phyloP scores from a whole-genome alignment of 2,329 filamentous ascomycete species.

The Arthrobotrys pseudoclavata region DNA sequence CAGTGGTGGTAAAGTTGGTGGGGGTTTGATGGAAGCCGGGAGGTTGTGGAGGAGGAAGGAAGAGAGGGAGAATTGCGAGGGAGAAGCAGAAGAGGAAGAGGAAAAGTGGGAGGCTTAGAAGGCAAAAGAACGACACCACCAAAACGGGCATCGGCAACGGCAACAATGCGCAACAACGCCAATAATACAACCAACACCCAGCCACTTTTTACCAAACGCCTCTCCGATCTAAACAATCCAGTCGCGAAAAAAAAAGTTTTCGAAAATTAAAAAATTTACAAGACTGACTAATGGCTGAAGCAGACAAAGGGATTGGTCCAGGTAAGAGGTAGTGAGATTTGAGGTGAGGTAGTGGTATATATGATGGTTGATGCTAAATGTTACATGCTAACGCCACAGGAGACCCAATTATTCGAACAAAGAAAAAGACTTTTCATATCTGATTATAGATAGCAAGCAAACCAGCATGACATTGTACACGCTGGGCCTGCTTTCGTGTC shows the following conservation, averaged over 20 bases:
- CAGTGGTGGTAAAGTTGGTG: slow-evolving; percentile 27
- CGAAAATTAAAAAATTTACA: too few species aligned
- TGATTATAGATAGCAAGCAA: background rate
- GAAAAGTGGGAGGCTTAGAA: slow-evolving; percentile 52
- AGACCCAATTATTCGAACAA: background rate
- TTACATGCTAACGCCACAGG: background rate
- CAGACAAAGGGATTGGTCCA: too few species aligned
- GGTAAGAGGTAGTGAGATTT: too few species aligned
- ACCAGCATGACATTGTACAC: background rate
- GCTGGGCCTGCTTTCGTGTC: too few species aligned
- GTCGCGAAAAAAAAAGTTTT: too few species aligned
- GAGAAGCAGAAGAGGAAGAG: slow-evolving; percentile 41
- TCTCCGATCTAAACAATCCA: background rate
- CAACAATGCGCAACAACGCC: slow-evolving; percentile 56
- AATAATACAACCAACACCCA: slow-evolving; percentile 18
- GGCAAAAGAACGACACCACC: slow-evolving; percentile 39
- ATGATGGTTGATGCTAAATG: too few species aligned
- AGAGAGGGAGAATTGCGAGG: slow-evolving; percentile 24
- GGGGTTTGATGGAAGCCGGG: slow-evolving; percentile 21
- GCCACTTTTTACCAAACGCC: background rate
- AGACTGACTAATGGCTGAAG: background rate
- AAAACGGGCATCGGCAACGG: slow-evolving; percentile 52
- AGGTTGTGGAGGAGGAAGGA: slow-evolving; percentile 44
- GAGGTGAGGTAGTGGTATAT: too few species aligned
- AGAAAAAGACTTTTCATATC: background rate